Conservation (phyloP, 2,329 filamentous ascomycete genomes). For the Incumbomyces delicatus region DNA sequence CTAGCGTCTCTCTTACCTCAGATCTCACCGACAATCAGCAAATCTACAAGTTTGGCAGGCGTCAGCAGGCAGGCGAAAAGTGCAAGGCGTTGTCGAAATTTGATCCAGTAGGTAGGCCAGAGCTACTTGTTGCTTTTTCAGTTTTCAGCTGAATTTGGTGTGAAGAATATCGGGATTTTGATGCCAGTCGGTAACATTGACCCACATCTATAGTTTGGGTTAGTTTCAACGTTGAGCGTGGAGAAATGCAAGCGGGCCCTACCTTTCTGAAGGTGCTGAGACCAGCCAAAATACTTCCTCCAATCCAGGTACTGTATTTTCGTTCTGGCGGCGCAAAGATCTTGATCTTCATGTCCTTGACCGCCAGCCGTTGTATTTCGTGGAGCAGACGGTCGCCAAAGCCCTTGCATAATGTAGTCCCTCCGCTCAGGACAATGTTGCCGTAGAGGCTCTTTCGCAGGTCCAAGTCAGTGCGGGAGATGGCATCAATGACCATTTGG, state of each 20-base stretch:
- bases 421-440: slow-evolving; percentile 94
- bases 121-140: too few relatives aligned
- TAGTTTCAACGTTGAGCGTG: slow-evolving; percentile 4
- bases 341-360: slow-evolving; percentile 99
- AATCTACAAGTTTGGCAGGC: too few relatives aligned
- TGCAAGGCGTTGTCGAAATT: too few relatives aligned
- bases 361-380: slow-evolving; percentile 84
- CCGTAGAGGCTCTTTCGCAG: slow-evolving; percentile 86
- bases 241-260: slow-evolving; percentile 24
- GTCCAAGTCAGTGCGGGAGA: slow-evolving; percentile 90
- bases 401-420: slow-evolving; percentile 90
- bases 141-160: slow-evolving; percentile 78
- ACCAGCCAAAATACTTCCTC: slow-evolving; percentile 90
- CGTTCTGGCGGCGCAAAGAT: slow-evolving; percentile 96
- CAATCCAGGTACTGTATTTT: slow-evolving; percentile 99
- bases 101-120: too few relatives aligned
- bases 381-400: slow-evolving; percentile 87
- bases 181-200: slow-evolving; percentile 98
- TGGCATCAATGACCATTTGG: slow-evolving; percentile 94
- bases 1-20: not conserved
- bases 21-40: not conserved
- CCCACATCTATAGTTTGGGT: slow-evolving; percentile 73
- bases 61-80: too few relatives aligned
- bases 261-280: slow-evolving; percentile 98
- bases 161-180: slow-evolving; percentile 99